Base-by-base conservation (phyloP, 2,329 filamentous ascomycete genomes). In the Pseudogymnoascus sp. region DNA sequence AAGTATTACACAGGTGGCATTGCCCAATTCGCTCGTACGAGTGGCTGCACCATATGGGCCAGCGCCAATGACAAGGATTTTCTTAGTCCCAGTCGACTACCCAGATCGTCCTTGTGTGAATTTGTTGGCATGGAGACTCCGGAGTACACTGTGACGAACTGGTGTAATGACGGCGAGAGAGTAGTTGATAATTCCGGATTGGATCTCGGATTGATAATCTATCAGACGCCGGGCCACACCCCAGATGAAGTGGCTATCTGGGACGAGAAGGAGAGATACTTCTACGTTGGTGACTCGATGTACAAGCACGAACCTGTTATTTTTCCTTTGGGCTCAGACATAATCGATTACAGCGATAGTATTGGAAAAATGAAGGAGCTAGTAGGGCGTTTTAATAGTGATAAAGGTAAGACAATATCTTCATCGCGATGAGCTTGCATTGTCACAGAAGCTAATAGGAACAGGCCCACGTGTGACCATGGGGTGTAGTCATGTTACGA, bases 211-310 rank as follows among this genome's bases (percentile, higher is more conserved):
- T 71, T 80, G 29, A 74, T 71, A n/a, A 72, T 80, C 27, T 69
- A 79, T 7, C 76, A 80, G 17, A 76, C 77, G 0, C 77, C 78
- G 2, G 79, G 79, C 12, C 77, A 80, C 65, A 79, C 77, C 0
- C 78, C 77, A 0, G 77, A 80, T 63, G 73, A 75, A 12, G 64
- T 80, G 1, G 77, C 77, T 1, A 75, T 76, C 67, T 81, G 77
- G 66, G 79, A 80, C 59, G 67, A 72, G 8, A 67, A 72, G 1
- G 77, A 80, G 64, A 73, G 76, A 35, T 70, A 74, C 51, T 67
- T 81, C 0, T 81, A 75, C 61, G 75, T 79, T 4, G 79, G 79
- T 5, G 79, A 81, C 61, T 76, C 74, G 5, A 72, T 79, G 61
- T 80, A 80, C 66, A 74, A 77, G 60, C 67, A 68, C 21, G 65